Evolutionary conservation across 2,329 filamentous ascomycete genomes (phyloP), one percentile per base, ranked within the genome.

Genomic region (Akanthomyces lecanii): DNA sequence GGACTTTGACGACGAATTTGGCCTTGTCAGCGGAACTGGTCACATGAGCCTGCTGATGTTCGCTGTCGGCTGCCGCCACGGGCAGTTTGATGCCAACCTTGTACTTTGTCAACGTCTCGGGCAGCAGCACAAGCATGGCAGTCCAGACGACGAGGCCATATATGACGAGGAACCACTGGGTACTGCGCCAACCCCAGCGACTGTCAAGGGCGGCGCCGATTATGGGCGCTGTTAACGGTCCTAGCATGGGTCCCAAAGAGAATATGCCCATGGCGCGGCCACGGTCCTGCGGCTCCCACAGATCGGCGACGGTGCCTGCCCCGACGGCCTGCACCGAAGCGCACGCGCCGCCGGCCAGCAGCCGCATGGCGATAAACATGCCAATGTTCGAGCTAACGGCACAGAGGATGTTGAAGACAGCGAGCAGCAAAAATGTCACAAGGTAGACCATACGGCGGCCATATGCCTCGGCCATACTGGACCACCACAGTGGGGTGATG

Each of bases 401-500:
- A 58, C 85, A 86, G 47, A 91, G 77, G 18, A 89, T 77, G 58
- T 87, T 88, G 76, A 90, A 94, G 45, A 93, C 65, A 61, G 88
- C 78, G 70, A 91, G 93, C 16, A 94, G 77, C 25, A 81, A 72
- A 72, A 95, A 95, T 0, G 89, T 92, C 40, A 84, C 76, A 38
- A 96, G 75, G 72, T 94, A 95, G 68, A 96, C 89, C n/a, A 86
- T 87, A 25, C 91, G 85, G 47, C 91, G 85, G 14, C 91, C 91
- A 1, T 85, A 75, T 1, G 79, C 80, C 69, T 95, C 91, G 10
- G 89, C 91, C 70, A 95, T 92, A 1, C 88, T 88, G 1, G 89
- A 91, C 90, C 90, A 95, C 91, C 91, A 95, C 0, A 96, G 80
- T 0, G 91, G 91, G 67, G 92, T 94, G 51, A 95, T 91, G 62